Base-by-base conservation (phyloP, 208 protist genomes). In the Leishmania lainsoni region DNA sequence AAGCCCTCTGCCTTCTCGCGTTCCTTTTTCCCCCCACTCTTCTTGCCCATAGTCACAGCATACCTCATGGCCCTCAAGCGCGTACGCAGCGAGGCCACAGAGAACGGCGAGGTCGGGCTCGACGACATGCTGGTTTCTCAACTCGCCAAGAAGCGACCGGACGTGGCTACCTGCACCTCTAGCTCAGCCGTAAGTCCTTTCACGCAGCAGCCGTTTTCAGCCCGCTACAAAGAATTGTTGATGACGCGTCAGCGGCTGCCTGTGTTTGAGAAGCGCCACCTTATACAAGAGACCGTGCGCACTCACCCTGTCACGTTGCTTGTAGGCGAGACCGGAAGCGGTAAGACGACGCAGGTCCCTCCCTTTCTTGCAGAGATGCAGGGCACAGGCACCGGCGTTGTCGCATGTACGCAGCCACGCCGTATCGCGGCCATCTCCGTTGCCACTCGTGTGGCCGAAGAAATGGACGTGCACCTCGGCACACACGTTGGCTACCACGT, bases 361-460 rank as follows among this genome's bases (percentile, higher is more conserved):
- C 98, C 99, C 63, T 99, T 97, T 72, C 91, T 94, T 68, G 96
- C 80, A 26, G 90, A 91, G 76, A 61, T 97, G 85, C 81, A 79
- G 14, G 39, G 48, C 22, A 12, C 29, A 0, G 89, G 87, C 63
- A 39, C 68, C 22, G 83, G 87, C 45, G 52, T 88, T 26, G 74
- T 98, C 42, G 93, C 85, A 5, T 99, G 99, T 87, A 99, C 99
- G 32, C 99, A 99, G 91, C 99, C 99, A n/a, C 88, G 99, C 8
- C 93, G 99, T 69, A 99, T 99, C 42, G 99, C 99, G 8, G 99
- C 99, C 29, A 99, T 99, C 77, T 98, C 93, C 17, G 99, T 99
- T 0, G 98, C 99, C 17, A 96, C 98, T 68, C 96, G 99, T 70
- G 99, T 99, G 12, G 97, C 99, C 9, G 93, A 98, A 72, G 99